phyloP scores from a whole-genome alignment of 1,139 yeast species.

The Yamadazyma taylorii region DNA sequence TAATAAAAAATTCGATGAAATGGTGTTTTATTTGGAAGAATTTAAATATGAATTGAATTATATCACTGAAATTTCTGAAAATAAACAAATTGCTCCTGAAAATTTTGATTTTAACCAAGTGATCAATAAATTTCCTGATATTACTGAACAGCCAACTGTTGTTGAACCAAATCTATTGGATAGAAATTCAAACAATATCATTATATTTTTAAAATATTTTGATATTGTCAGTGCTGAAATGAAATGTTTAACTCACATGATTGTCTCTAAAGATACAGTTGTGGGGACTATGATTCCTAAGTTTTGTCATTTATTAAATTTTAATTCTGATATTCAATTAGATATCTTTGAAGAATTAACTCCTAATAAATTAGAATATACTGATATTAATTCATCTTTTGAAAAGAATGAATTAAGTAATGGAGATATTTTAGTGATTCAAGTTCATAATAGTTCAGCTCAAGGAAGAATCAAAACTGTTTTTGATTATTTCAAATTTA shows the following conservation, averaged over 20 bases:
- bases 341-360: constrained; percentile 71
- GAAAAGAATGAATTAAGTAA: constrained; percentile 65
- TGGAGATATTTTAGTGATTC: constrained; percentile 79
- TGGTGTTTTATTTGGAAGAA: constrained; percentile 52
- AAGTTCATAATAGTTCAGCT: constrained; percentile 28
- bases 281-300: constrained; percentile 46
- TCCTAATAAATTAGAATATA: constrained; percentile 56
- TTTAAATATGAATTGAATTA: constrained; percentile 31
- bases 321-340: constrained; percentile 39
- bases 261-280: constrained; percentile 50
- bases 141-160: background rate
- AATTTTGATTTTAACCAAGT: constrained; percentile 27
- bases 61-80: constrained; percentile 13
- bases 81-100: constrained; percentile 18
- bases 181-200: constrained; percentile 26
- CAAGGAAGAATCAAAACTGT: constrained; percentile 31
- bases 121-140: constrained; percentile 14
- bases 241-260: constrained; percentile 63
- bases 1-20: constrained; percentile 42
- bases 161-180: constrained; percentile 5
- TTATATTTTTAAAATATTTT: constrained; percentile 70
- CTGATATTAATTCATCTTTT: constrained; percentile 47
- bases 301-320: constrained; percentile 46
- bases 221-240: constrained; percentile 57
- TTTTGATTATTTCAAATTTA: constrained; percentile 58